A percentile compares a stretch with the other conserved stretches of the same genome.
Evolutionary conservation across 768 basidiomycete genomes (phyloP).

Genomic region (Xerocomellus chrysenteron): DNA sequence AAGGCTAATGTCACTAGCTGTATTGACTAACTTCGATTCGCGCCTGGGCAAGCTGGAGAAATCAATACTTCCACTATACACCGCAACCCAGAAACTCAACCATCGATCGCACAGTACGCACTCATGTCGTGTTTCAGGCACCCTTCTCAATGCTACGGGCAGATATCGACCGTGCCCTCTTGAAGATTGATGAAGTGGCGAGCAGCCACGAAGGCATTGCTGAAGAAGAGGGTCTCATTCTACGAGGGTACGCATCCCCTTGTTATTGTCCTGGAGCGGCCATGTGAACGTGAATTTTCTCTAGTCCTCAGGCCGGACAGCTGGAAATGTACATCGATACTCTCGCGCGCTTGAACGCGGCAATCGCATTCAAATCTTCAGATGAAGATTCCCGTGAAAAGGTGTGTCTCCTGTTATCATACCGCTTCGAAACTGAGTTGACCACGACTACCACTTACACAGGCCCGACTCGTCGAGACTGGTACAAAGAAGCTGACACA

Average conservation of each 20-base stretch:
- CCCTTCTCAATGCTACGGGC: not conserved
- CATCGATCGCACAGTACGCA: constrained; percentile 67
- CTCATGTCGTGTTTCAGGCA: not conserved
- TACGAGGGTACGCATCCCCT: constrained; percentile 57
- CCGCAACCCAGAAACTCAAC: constrained; percentile 73
- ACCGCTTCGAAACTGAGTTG: not conserved
- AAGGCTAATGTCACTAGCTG: constrained; percentile 51
- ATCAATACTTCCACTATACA: constrained; percentile 80
- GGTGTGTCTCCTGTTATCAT: constrained; percentile 30
- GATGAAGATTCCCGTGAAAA: constrained; percentile 56
- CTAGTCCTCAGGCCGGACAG: constrained; percentile 70
- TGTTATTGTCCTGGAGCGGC: not conserved
- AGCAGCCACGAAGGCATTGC: constrained; percentile 74
- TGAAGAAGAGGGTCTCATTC: constrained; percentile 74
- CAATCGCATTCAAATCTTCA: constrained; percentile 70
- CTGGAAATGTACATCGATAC: constrained; percentile 67
- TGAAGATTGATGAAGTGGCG: constrained; percentile 77
- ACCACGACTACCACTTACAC: not conserved
- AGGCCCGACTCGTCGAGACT: constrained; percentile 77
- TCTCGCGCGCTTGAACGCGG: constrained; percentile 73
- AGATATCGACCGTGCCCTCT: constrained; percentile 81
- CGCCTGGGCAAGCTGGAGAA: constrained; percentile 82
- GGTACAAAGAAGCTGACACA: constrained; percentile 81
- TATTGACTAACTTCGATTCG: constrained; percentile 81
- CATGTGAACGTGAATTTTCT: not conserved